phyloP scores from a whole-genome alignment of 2,329 filamentous ascomycete species.

The Aaosphaeria arxii region DNA sequence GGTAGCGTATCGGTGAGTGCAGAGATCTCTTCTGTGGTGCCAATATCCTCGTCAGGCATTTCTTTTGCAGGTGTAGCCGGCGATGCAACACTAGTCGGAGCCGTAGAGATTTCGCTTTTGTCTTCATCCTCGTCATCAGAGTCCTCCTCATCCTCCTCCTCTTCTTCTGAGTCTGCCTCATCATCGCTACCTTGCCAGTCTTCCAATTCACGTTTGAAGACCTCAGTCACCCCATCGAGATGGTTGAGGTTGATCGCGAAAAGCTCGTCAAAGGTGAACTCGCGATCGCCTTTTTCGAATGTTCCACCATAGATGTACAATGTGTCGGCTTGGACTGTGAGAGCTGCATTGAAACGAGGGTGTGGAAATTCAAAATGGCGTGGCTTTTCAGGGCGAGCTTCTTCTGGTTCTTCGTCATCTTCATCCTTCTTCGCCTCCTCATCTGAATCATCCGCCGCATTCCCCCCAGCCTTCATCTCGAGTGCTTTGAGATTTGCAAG shows the following conservation, averaged over 20 bases:
- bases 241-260: slow-evolving; percentile 93
- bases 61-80: slow-evolving; percentile 16
- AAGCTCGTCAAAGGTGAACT: slow-evolving; percentile 94
- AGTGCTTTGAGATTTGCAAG: slow-evolving; percentile 82
- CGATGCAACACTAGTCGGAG: slow-evolving; percentile 46
- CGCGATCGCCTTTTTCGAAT: slow-evolving; percentile 89
- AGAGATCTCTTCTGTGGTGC: slow-evolving; percentile 52
- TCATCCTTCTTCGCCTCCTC: slow-evolving; percentile 26
- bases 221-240: slow-evolving; percentile 87
- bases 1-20: slow-evolving; percentile 69
- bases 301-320: slow-evolving; percentile 95
- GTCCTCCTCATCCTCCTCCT: slow-evolving; percentile 40
- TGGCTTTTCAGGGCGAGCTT: slow-evolving; percentile 54
- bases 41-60: slow-evolving; percentile 38
- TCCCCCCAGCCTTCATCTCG: slow-evolving; percentile 68
- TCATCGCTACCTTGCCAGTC: slow-evolving; percentile 68
- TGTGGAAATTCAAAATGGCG: slow-evolving; percentile 81
- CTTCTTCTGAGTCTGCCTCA: slow-evolving; percentile 47
- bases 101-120: slow-evolving; percentile 54
- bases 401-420: slow-evolving; percentile 40
- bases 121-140: slow-evolving; percentile 53
- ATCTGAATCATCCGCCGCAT: slow-evolving; percentile 37
- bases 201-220: slow-evolving; percentile 80
- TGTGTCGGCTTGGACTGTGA: slow-evolving; percentile 87
- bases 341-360: slow-evolving; percentile 82